These are phyloP conservation scores for Spergularia marina DNA, from an alignment of 148 eudicot species.

Conservation along the genomic window DNA sequence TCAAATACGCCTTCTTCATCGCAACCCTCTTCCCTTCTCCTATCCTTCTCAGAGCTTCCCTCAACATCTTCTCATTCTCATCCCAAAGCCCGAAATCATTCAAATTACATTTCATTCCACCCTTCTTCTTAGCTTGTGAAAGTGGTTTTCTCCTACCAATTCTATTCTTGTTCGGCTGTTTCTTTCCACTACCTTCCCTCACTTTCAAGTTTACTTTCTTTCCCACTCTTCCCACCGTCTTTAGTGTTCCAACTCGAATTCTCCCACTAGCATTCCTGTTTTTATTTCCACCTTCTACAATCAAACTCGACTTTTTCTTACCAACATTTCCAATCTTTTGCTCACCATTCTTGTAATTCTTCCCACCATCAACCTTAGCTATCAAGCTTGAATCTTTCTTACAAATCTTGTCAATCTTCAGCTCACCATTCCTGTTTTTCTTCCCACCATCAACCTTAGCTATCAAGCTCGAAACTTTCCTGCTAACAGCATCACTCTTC, in stretches of 20 bases:
- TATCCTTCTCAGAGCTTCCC: slow-evolving; percentile 25
- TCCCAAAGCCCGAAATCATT: slow-evolving; percentile 1
- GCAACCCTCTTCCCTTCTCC: slow-evolving; percentile 20
- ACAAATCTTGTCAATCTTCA: no score
- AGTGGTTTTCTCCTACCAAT: background rate
- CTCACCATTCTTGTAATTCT: no score
- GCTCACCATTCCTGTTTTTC: no score
- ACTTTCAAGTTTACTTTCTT: no score
- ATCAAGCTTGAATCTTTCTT: no score
- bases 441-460: no score
- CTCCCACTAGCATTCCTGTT: background rate
- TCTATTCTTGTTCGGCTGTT: background rate
- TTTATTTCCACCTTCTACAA: no score
- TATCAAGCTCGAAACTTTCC: no score
- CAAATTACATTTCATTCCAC: background rate
- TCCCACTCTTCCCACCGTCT: background rate
- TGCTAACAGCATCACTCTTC: no score
- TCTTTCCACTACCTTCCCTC: background rate
- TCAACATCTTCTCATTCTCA: slow-evolving; percentile 6
- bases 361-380: no score
- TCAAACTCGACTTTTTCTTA: no score
- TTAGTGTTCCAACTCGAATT: background rate
- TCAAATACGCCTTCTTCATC: slow-evolving; percentile 14
- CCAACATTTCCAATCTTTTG: no score
- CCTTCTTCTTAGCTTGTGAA: background rate